These are phyloP conservation scores for Alternaria sp. DNA, from an alignment of 2,329 filamentous ascomycete genomes.

Conservation along the genomic window DNA sequence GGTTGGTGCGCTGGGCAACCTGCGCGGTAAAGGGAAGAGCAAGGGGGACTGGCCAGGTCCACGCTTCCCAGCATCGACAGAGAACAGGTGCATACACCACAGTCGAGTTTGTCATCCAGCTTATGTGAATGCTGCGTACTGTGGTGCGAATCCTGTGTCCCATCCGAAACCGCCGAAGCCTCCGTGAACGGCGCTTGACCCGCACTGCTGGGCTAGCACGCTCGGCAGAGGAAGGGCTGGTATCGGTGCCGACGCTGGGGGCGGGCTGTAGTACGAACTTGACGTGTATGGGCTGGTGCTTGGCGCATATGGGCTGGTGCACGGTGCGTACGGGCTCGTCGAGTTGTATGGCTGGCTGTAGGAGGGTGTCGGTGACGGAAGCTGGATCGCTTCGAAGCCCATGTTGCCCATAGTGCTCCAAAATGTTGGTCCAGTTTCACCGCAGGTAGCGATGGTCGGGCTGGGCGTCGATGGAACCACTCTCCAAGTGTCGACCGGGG, in stretches of 20 bases:
- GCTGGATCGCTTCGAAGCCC: slow-evolving; percentile 71
- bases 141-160: slow-evolving; percentile 81
- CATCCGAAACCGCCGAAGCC: slow-evolving; percentile 81
- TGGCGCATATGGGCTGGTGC: slow-evolving; percentile 49
- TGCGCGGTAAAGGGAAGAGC: slow-evolving; percentile 29
- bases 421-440: slow-evolving; percentile 73
- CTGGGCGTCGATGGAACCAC: slow-evolving; percentile 88
- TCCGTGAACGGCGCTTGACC: slow-evolving; percentile 66
- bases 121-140: slow-evolving; percentile 82
- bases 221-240: slow-evolving; percentile 82
- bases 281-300: slow-evolving; percentile 69
- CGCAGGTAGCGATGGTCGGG: slow-evolving; percentile 69
- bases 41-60: slow-evolving; percentile 52
- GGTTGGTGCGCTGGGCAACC: slow-evolving; percentile 50
- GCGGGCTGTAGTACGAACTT: slow-evolving; percentile 77
- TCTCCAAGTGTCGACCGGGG: slow-evolving; percentile 85
- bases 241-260: slow-evolving; percentile 75
- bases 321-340: slow-evolving; percentile 49
- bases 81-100: slow-evolving; percentile 29
- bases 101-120: slow-evolving; percentile 19
- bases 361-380: slow-evolving; percentile 79
- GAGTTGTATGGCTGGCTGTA: slow-evolving; percentile 70
- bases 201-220: slow-evolving; percentile 83
- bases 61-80: slow-evolving; percentile 45
- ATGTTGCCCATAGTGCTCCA: slow-evolving; percentile 72